Evolutionary conservation across 1,139 yeast species (phyloP).

Genomic region (Nadsonia starkeyi-henricii): DNA sequence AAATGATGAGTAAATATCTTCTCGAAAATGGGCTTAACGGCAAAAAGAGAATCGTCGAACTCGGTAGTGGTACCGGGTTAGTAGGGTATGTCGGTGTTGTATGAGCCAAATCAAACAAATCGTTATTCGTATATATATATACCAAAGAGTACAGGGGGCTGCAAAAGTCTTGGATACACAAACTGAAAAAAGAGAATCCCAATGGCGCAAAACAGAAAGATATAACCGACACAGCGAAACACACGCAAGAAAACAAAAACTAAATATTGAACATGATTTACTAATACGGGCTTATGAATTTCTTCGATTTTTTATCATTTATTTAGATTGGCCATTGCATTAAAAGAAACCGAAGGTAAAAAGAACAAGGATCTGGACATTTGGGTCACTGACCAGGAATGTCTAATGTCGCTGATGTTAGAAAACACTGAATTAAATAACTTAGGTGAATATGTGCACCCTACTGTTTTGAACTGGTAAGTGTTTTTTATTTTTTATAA

Average conservation of each 20-base stretch:
- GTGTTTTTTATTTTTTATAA: too few relatives aligned
- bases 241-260: too few relatives aligned
- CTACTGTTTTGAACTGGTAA: slow-evolving; percentile 33
- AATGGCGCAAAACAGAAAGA: not conserved
- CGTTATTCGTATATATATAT: not conserved
- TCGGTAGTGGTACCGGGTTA: slow-evolving; percentile 45
- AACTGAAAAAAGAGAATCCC: not conserved
- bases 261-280: too few relatives aligned
- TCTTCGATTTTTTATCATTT: not conserved
- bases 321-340: slow-evolving; percentile 23
- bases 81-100: slow-evolving; percentile 25
- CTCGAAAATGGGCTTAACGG: slow-evolving; percentile 19
- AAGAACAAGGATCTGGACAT: slow-evolving; percentile 21
- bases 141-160: not conserved
- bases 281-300: not conserved
- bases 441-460: slow-evolving; percentile 25
- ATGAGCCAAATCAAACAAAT: slow-evolving; percentile 4
- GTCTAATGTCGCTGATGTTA: slow-evolving; percentile 33
- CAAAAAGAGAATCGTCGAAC: slow-evolving; percentile 29
- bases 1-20: slow-evolving; percentile 33
- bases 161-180: not conserved
- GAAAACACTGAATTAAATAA: slow-evolving; percentile 30
- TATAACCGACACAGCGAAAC: not conserved
- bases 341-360: slow-evolving; percentile 17
- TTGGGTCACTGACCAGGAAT: slow-evolving; percentile 30